These are phyloP conservation scores for Cordyceps cateniannulata DNA, from an alignment of 2,329 filamentous ascomycete genomes.

Conservation along the genomic window DNA sequence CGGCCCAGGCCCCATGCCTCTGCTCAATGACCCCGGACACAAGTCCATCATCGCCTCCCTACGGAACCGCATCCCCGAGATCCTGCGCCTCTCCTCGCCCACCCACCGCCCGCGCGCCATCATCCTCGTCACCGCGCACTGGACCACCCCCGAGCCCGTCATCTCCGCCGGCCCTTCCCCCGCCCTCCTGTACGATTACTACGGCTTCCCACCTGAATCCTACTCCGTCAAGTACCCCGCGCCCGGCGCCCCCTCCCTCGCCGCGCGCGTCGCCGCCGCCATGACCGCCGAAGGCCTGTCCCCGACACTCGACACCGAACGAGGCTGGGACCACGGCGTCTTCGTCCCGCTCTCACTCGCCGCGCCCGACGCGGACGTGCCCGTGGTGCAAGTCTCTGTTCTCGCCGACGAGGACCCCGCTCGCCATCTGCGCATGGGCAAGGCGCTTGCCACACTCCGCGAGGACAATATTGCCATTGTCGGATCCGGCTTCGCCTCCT, in stretches of 20 bases:
- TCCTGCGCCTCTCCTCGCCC: constrained; percentile 47
- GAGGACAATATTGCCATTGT: constrained; percentile 49
- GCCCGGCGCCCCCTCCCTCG: constrained; percentile 47
- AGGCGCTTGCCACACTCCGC: constrained; percentile 43
- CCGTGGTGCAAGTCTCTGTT: constrained; percentile 52
- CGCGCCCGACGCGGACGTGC: constrained; percentile 43
- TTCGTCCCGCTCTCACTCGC: constrained; percentile 52
- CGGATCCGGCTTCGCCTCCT: constrained; percentile 53
- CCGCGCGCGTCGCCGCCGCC: constrained; percentile 38
- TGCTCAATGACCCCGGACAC: constrained; percentile 49
- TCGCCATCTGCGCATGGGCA: constrained; percentile 45
- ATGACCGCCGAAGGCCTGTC: constrained; percentile 40
- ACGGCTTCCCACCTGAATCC: constrained; percentile 48
- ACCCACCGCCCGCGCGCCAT: constrained; percentile 42
- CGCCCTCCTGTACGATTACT: constrained; percentile 51
- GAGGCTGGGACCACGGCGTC: constrained; percentile 55
- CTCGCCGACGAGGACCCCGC: constrained; percentile 44
- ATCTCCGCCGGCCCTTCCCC: constrained; percentile 44
- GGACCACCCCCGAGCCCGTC: constrained; percentile 42
- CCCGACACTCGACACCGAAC: constrained; percentile 30
- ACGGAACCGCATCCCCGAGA: constrained; percentile 44
- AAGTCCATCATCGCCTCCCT: constrained; percentile 45
- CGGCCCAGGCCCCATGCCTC: constrained; percentile 50
- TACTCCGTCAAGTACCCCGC: constrained; percentile 52
- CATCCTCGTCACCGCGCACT: constrained; percentile 53